Evolutionary conservation across 1,284 basidiomycete genomes (phyloP).

Genomic region (Cutaneotrichosporon sp.): DNA sequence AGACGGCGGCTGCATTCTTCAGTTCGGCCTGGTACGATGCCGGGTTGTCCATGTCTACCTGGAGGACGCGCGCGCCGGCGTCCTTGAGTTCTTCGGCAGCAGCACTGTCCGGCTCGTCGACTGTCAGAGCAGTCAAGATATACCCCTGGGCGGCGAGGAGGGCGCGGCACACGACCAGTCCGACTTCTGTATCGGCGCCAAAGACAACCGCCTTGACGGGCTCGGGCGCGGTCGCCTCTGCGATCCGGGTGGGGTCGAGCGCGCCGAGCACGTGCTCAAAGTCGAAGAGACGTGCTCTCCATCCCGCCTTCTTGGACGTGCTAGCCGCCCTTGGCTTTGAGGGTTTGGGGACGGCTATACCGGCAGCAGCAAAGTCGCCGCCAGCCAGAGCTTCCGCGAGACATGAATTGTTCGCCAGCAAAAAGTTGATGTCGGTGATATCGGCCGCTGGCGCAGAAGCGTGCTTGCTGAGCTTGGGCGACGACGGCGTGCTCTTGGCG

Average conservation of each 20-base stretch:
- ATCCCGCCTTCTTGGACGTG: constrained; percentile 5
- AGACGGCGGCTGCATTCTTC: constrained; percentile 28
- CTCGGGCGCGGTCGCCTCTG: constrained; percentile 19
- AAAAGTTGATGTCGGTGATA: constrained; percentile 9
- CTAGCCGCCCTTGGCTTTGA: not conserved
- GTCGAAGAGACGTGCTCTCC: constrained; percentile 14
- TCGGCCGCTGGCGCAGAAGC: not conserved
- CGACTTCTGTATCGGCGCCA: constrained; percentile 32
- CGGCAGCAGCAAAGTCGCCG: not conserved
- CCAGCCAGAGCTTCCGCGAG: constrained; percentile 3
- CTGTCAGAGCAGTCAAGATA: constrained; percentile 18
- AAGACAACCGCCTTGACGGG: constrained; percentile 31
- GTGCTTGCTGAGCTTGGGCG: constrained; percentile 1
- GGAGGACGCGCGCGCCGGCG: constrained; percentile 26
- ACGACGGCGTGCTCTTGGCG: not conserved
- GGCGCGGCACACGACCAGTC: constrained; percentile 20
- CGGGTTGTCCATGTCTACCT: constrained; percentile 33
- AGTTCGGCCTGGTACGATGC: constrained; percentile 26
- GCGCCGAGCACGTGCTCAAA: constrained; percentile 31
- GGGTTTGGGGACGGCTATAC: not conserved
- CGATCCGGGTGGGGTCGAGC: constrained; percentile 27
- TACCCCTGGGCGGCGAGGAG: constrained; percentile 16
- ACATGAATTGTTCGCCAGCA: constrained; percentile 9
- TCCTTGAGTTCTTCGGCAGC: constrained; percentile 14
- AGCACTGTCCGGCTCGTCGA: constrained; percentile 12